Evolutionary conservation across 306 rosid species (phyloP).

Genomic region (Lagenaria siceraria): DNA sequence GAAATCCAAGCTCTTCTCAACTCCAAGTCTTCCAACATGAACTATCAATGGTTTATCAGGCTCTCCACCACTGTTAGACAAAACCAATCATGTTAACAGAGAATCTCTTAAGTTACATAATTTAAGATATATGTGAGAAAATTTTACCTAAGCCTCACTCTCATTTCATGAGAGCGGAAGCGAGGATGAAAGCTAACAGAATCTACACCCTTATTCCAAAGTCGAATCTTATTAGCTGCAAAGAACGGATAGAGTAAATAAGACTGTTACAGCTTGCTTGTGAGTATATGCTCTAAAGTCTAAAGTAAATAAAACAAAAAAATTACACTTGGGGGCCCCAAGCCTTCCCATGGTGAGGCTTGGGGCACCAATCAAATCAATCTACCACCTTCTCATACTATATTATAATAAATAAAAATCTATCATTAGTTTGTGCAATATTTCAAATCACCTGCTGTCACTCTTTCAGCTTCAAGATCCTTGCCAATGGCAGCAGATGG

Average conservation of each 20-base stretch:
- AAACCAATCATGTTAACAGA: slow-evolving; percentile 4
- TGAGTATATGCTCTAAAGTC: neutral
- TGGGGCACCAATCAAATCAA: too few relatives aligned
- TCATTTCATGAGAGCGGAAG: slow-evolving; percentile 71
- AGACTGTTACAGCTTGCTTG: neutral
- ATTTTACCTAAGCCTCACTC: slow-evolving; percentile 58
- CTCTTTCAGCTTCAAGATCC: slow-evolving; percentile 69
- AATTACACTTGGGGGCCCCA: neutral
- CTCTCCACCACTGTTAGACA: slow-evolving; percentile 57
- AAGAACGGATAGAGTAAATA: slow-evolving; percentile 4
- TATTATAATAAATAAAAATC: neutral
- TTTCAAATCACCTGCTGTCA: slow-evolving; percentile 67
- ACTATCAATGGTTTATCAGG: slow-evolving; percentile 83
- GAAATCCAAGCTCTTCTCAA: slow-evolving; percentile 93
- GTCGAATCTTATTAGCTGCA: slow-evolving; percentile 86
- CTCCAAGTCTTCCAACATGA: slow-evolving; percentile 96
- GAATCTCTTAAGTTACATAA: slow-evolving; percentile 2
- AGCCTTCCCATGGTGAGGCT: neutral
- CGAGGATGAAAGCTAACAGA: slow-evolving; percentile 81
- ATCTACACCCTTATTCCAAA: slow-evolving; percentile 98
- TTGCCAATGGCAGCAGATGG: slow-evolving; percentile 85
- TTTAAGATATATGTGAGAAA: slow-evolving; percentile 7
- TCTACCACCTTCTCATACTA: neutral
- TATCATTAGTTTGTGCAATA: neutral
- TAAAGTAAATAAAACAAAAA: neutral